Conservation (phyloP, 2,329 filamentous ascomycete species). For the Cladosporium halotolerans region DNA sequence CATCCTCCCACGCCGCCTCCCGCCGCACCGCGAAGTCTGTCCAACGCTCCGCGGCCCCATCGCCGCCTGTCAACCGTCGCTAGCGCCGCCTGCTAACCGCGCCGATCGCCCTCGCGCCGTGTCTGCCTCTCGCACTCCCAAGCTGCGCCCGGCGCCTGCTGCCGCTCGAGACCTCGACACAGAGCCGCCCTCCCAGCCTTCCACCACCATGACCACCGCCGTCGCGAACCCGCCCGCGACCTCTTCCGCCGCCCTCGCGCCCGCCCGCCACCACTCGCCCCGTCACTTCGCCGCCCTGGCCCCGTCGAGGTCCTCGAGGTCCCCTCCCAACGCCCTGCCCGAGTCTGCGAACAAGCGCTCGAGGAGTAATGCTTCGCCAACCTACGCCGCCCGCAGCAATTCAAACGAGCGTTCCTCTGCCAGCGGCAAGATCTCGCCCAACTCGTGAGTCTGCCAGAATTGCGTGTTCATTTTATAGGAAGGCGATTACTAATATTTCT, state of each 20-base stretch:
- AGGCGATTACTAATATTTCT: not conserved
- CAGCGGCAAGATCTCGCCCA: conserved; percentile 50
- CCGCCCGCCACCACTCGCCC: conserved; percentile 33
- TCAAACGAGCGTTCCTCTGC: conserved; percentile 30
- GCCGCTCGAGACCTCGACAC: not conserved
- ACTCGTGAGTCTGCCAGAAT: conserved; percentile 38
- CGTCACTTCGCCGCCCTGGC: conserved; percentile 41
- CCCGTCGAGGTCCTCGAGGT: conserved; percentile 29
- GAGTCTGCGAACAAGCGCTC: conserved; percentile 27
- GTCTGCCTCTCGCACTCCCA: not conserved
- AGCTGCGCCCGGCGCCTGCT: conserved; percentile 9
- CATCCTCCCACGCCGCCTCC: conserved; percentile 3
- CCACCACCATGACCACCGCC: conserved; percentile 40
- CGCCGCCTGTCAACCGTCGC: conserved; percentile 10
- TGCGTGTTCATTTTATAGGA: not conserved
- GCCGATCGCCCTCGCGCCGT: not conserved
- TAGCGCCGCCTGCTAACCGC: conserved; percentile 2
- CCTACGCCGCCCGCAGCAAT: conserved; percentile 9
- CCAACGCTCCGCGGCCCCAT: conserved; percentile 4
- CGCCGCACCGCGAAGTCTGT: not conserved
- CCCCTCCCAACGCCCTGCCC: conserved; percentile 17
- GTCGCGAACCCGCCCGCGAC: conserved; percentile 39
- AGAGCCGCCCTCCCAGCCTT: not conserved
- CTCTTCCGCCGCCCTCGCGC: conserved; percentile 30
- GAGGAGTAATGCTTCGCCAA: conserved; percentile 31